phyloP scores from a whole-genome alignment of 768 basidiomycete genomes.

The Lactifluus subvellereus region DNA sequence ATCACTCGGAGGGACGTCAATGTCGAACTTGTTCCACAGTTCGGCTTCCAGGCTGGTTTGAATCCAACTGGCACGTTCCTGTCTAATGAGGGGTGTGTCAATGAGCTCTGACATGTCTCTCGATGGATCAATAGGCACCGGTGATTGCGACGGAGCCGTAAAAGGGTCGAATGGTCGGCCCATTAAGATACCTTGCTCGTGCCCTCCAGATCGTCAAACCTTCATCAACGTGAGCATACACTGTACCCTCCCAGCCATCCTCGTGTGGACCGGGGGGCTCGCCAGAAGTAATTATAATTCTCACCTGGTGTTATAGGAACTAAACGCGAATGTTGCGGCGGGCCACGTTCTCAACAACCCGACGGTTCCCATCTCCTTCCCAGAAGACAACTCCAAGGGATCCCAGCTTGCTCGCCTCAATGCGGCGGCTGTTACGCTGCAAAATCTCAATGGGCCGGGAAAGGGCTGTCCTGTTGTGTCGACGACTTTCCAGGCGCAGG shows the following conservation, averaged over 20 bases:
- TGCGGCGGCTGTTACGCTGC: constrained; percentile 57
- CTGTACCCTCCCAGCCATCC: not conserved
- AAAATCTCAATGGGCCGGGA: constrained; percentile 65
- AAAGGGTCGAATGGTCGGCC: constrained; percentile 49
- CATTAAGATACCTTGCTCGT: constrained; percentile 58
- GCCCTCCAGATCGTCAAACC: constrained; percentile 49
- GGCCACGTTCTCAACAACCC: constrained; percentile 17
- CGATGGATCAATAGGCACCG: constrained; percentile 40
- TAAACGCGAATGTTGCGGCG: constrained; percentile 19
- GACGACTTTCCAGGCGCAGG: constrained; percentile 48
- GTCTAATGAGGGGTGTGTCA: not conserved
- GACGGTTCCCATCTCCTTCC: constrained; percentile 35
- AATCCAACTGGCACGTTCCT: constrained; percentile 52
- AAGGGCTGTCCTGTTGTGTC: constrained; percentile 58
- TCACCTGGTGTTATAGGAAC: constrained; percentile 25
- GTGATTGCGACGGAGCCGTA: constrained; percentile 64
- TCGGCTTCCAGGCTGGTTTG: constrained; percentile 49
- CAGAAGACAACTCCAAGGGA: constrained; percentile 36
- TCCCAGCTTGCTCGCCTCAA: constrained; percentile 43
- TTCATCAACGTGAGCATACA: constrained; percentile 45
- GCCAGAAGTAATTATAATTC: not conserved
- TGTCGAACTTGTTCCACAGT: constrained; percentile 36
- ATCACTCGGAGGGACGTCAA: constrained; percentile 13
- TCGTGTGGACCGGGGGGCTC: not conserved
- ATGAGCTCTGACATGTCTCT: not conserved